phyloP scores from a whole-genome alignment of 768 basidiomycete species.

The Omphalotus guepiniiformis region DNA sequence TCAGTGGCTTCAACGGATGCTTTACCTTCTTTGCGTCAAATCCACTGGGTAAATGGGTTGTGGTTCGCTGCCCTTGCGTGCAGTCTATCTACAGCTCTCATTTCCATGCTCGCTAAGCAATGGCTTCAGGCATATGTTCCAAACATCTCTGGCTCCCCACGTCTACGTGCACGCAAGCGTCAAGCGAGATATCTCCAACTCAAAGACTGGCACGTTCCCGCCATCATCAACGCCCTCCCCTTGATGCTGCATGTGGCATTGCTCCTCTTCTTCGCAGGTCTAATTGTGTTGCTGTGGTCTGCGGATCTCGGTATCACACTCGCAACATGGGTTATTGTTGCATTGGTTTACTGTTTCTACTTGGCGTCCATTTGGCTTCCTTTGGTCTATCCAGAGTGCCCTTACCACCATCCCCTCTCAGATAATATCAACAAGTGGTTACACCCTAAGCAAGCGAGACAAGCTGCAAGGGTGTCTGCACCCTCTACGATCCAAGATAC shows the following conservation, averaged over 20 bases:
- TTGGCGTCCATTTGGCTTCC: constrained; percentile 34
- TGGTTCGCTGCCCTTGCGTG: constrained; percentile 42
- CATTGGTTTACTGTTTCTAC: constrained; percentile 33
- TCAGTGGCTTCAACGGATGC: background rate
- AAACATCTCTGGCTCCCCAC: constrained; percentile 32
- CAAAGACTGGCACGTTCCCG: constrained; percentile 34
- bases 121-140: constrained; percentile 35
- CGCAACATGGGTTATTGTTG: constrained; percentile 30
- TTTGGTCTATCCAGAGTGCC: constrained; percentile 35
- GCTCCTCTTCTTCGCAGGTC: constrained; percentile 38
- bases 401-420: constrained; percentile 37
- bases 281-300: constrained; percentile 38
- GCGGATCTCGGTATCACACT: constrained; percentile 28
- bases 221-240: constrained; percentile 35
- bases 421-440: constrained; percentile 26
- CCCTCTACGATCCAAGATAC: too few relatives aligned
- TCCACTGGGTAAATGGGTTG: constrained; percentile 39
- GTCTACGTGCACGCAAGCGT: constrained; percentile 32
- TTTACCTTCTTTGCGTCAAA: constrained; percentile 18
- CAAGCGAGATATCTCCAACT: constrained; percentile 33
- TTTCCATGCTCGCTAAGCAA: constrained; percentile 45
- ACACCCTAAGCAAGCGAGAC: constrained; percentile 1
- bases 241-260: constrained; percentile 36
- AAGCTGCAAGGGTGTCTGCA: background rate
- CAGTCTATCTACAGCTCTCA: constrained; percentile 37